Percentiles rank a stretch among this genome's conserved stretches.
These are phyloP conservation scores for Pleurotus djamor DNA, from an alignment of 768 basidiomycete genomes.

Conservation along the genomic window DNA sequence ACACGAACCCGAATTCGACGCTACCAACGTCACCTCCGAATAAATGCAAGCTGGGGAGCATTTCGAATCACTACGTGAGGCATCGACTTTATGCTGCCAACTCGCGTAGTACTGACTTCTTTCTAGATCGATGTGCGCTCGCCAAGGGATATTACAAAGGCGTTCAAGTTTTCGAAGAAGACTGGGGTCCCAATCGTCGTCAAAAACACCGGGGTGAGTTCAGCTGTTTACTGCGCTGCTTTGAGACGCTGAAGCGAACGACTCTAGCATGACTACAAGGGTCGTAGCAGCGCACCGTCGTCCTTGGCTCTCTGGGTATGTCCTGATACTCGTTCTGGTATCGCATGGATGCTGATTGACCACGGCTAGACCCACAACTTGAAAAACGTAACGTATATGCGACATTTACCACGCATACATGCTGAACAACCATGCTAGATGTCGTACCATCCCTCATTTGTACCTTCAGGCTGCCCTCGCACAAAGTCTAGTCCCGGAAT, in stretches of 20 bases:
- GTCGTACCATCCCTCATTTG: slow-evolving; percentile 28
- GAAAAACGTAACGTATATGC: slow-evolving; percentile 24
- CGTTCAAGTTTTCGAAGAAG: slow-evolving; percentile 38
- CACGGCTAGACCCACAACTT: slow-evolving; percentile 34
- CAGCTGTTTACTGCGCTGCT: no score
- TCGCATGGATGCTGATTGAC: not conserved
- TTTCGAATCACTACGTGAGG: no score
- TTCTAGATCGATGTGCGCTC: slow-evolving; percentile 38
- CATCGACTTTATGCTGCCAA: no score
- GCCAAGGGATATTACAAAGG: slow-evolving; percentile 37
- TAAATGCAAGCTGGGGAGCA: no score
- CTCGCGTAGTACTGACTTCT: no score
- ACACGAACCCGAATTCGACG: no score
- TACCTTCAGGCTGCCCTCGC: slow-evolving; percentile 30
- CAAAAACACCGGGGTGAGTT: slow-evolving; percentile 50
- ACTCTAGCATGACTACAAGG: slow-evolving; percentile 52
- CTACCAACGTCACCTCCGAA: no score
- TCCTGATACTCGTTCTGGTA: not conserved
- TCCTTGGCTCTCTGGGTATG: slow-evolving; percentile 44
- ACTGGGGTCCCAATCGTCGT: slow-evolving; percentile 40
- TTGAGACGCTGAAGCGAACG: not conserved
- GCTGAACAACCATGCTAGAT: slow-evolving; percentile 21
- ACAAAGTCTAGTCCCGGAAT: slow-evolving; percentile 21
- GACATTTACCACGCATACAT: not conserved
- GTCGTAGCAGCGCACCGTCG: slow-evolving; percentile 41